These are phyloP conservation scores for Epichloe gansuensis DNA, from an alignment of 2,329 filamentous ascomycete species.

Conservation along the genomic window DNA sequence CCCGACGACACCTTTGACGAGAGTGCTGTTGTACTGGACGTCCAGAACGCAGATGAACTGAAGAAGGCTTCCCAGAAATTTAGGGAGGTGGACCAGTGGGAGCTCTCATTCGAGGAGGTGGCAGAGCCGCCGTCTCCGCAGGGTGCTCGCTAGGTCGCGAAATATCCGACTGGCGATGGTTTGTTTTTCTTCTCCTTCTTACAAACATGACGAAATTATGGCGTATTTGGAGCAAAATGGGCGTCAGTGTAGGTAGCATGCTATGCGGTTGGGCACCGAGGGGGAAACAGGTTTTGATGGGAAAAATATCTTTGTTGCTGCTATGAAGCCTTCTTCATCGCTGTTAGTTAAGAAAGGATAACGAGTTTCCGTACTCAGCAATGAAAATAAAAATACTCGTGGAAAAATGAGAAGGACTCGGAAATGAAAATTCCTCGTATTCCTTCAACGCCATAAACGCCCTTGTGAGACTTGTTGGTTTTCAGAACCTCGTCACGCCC, in stretches of 20 bases:
- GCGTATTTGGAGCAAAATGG: neutral
- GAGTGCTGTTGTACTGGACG: constrained; percentile 19
- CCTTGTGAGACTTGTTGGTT: neutral
- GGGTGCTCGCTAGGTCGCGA: constrained; percentile 28
- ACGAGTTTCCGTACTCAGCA: neutral
- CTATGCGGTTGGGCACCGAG: too few relatives aligned
- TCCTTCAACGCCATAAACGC: neutral
- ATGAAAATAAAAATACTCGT: neutral
- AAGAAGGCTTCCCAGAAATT: constrained; percentile 50
- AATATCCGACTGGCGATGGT: neutral
- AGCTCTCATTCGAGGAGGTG: constrained; percentile 54
- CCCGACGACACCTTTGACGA: constrained; percentile 32
- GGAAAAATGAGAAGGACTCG: neutral
- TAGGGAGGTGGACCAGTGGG: constrained; percentile 56
- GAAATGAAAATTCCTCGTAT: neutral
- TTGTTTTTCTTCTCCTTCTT: neutral
- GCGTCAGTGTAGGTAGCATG: neutral
- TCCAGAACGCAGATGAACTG: constrained; percentile 36
- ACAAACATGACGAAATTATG: neutral
- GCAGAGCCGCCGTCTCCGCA: constrained; percentile 41
- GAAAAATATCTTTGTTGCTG: too few relatives aligned
- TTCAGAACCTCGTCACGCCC: neutral
- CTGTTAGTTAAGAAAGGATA: too few relatives aligned
- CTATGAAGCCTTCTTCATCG: too few relatives aligned
- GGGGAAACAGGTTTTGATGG: too few relatives aligned